Percentiles rank a stretch among this genome's conserved stretches.
Evolutionary conservation across 768 basidiomycete species (phyloP).

Genomic region (Sarcomyxa edulis): DNA sequence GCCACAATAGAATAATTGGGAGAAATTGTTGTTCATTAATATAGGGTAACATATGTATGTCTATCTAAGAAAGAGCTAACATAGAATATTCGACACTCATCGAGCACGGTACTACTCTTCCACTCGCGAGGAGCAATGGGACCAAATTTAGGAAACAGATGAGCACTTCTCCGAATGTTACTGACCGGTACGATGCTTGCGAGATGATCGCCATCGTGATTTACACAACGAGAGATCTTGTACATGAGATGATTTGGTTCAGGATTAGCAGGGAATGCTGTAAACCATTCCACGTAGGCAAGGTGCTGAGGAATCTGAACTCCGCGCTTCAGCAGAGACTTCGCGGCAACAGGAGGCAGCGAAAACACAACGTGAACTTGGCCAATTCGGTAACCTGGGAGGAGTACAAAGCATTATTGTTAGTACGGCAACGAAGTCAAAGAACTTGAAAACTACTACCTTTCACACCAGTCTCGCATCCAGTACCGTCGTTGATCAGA

Average conservation of each 20-base stretch:
- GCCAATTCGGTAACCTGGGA: conserved; percentile 19
- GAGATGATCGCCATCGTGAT: conserved; percentile 4
- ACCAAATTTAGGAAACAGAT: conserved; percentile 27
- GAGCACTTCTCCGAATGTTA: conserved; percentile 18
- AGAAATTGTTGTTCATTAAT: too few relatives aligned
- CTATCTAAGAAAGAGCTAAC: conserved; percentile 23
- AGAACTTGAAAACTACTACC: too few relatives aligned
- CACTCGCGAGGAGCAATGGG: conserved; percentile 20
- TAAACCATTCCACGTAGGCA: conserved; percentile 26
- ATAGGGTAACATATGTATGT: conserved; percentile 21
- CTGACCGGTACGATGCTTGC: conserved; percentile 18
- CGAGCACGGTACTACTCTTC: conserved; percentile 25
- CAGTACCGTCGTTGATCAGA: too few relatives aligned
- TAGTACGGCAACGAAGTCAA: too few relatives aligned
- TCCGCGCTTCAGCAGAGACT: conserved; percentile 2
- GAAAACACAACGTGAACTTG: conserved; percentile 19
- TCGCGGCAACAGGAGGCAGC: conserved; percentile 5
- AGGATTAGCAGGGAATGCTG: conserved; percentile 5
- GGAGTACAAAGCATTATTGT: too few relatives aligned
- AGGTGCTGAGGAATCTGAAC: conserved; percentile 11
- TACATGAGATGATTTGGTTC: conserved; percentile 19
- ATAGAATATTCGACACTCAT: conserved; percentile 21
- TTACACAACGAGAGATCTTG: conserved; percentile 13
- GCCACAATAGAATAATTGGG: too few relatives aligned
- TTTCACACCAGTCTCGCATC: too few relatives aligned